Evolutionary conservation across 352 stramenopile species (phyloP), one percentile per base, ranked within the genome.

Genomic region (Phytophthora citrophthora): DNA sequence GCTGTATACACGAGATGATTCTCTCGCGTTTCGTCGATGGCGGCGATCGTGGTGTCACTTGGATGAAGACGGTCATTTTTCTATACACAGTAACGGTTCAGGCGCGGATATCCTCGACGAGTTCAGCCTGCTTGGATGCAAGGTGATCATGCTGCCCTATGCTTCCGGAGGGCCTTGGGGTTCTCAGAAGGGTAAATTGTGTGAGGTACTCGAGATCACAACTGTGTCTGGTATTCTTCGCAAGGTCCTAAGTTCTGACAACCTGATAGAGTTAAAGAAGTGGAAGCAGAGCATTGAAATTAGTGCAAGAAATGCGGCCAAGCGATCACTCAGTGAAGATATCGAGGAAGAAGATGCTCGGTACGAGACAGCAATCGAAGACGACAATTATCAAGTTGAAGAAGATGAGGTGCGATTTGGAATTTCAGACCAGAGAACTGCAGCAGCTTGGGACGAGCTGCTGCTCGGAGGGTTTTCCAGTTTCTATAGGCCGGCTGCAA

Each of bases 21-120:
- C 83, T 12, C 77, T 96, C 9, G 84, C 89, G 20, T 96, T 96
- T 60, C 81, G 81, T 56, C 76, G 89, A 23, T 96, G 89, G 89
- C 80, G 84, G 49, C 81, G 88, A 13, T 87, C 76, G 8, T 96
- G 86, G 86, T 95, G 88, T 49, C 84, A 91, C 44, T 51, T 95
- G 1, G 82, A 93, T 39, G 71, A 89, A 15, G 68, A 90, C 24
- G 82, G 86, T 1, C 68, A 84, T 6, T 82, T 96, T 8, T 90
- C 76, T 0, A 74, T 94, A 36, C 77, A 95, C 51, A 85, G 70
- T 5, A 90, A 94, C 40, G 87, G 85, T 0, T 92, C 83, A 0
- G 85, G 83, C 1, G 71, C 70, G 0, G 80, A 91, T 51, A 47
- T 90, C 3, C 68, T 93, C 2, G 85, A 93, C 27, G 75, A 79